Conservation (phyloP, 805 yeast species). For the Nematodospora valgi region DNA sequence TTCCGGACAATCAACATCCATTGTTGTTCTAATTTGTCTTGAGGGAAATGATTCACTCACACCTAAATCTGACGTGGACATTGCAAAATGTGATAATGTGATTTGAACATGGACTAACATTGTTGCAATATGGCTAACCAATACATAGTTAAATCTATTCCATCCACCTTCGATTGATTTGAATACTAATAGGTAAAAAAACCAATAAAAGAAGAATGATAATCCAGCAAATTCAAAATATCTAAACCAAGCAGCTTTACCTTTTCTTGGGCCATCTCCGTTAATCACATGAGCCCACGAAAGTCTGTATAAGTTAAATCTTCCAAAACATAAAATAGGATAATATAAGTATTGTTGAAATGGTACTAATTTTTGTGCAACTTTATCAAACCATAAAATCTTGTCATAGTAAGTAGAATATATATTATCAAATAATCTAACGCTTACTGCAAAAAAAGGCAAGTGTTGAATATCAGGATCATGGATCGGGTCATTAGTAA, state of each 20-base stretch:
- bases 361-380: slow-evolving; percentile 57
- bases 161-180: slow-evolving; percentile 50
- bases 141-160: slow-evolving; percentile 54
- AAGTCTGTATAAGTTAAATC: slow-evolving; percentile 79
- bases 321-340: slow-evolving; percentile 75
- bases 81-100: slow-evolving; percentile 86
- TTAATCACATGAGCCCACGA: slow-evolving; percentile 72
- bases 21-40: slow-evolving; percentile 83
- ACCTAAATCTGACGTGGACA: slow-evolving; percentile 88
- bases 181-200: slow-evolving; percentile 60
- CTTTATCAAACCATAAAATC: slow-evolving; percentile 60
- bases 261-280: slow-evolving; percentile 79
- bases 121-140: slow-evolving; percentile 76
- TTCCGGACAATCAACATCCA: slow-evolving; percentile 92
- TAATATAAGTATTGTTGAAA: slow-evolving; percentile 71
- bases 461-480: slow-evolving; percentile 94
- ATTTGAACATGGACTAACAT: slow-evolving; percentile 95
- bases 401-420: slow-evolving; percentile 80
- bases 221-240: slow-evolving; percentile 74
- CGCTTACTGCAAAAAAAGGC: slow-evolving; percentile 86
- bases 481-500: slow-evolving; percentile 91
- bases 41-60: slow-evolving; percentile 73
- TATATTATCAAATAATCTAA: slow-evolving; percentile 62
- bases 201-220: slow-evolving; percentile 74
- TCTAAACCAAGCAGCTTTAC: slow-evolving; percentile 84